Base-by-base conservation (phyloP, 1,284 basidiomycete species). In the Nidula niveotomentosa region DNA sequence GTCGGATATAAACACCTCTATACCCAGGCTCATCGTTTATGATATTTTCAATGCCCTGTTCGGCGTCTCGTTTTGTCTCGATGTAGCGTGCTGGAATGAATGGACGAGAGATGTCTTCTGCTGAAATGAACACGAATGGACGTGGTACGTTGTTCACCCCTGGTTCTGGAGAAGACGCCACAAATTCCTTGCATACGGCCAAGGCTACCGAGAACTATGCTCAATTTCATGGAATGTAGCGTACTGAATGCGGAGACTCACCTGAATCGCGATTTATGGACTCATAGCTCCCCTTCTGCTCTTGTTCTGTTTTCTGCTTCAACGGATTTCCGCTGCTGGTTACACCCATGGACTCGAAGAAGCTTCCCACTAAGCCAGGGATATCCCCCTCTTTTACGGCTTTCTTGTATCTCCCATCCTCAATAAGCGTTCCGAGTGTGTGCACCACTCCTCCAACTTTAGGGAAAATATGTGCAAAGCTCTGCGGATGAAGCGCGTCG, bases 91-190 rank as follows among this genome's bases (percentile, higher is more conserved):
- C 76, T 23, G 95, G 87, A 36, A 98, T 84, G 60, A 96, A 66
- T 1, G 96, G 96, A 30, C 93, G 83, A 73, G 89, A 94, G 45
- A 96, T 85, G 66, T 98, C 95, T 63, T 96, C 96, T 4, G 96
- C 96, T 36, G 96, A 99, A 58, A 99, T 80, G 73, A 91, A 98
- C 45, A 98, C 81, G 72, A 99, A 98, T 5, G 93, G 84, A 49
- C 86, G 82, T 52, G 80, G 76, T 3, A 62, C 59, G 43, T 71
- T 69, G 44, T 70, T 70, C 23, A 65, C 65, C 30, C 70, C 68
- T 51, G 69, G 60, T 33, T 66, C 58, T 9, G 77, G 69, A 39
- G 65, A 62, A 23, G 79, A 80, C 23, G 75, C 71, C 35, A 88
- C 61, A 68, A 93, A 91, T 7, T 90, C 83, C 66, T 90, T 81